Evolutionary conservation across 208 protist genomes (phyloP), one percentile per base, ranked within the genome.

Genomic region (Leishmania major): DNA sequence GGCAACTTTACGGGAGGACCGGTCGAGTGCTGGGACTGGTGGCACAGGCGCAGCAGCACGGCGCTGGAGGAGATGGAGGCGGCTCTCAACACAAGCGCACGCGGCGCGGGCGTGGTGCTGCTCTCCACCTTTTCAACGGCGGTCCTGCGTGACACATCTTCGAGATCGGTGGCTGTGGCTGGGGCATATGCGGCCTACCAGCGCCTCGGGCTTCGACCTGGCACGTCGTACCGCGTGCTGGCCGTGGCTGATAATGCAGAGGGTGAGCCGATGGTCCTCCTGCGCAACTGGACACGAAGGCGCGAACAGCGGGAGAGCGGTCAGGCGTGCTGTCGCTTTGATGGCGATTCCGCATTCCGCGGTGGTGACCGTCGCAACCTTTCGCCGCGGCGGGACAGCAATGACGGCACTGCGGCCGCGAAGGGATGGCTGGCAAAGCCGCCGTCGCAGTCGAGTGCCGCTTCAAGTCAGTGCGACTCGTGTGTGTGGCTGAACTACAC

Each of bases 1-100:
- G 84, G 84, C 1, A 75, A 84, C 69, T 78, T 97, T 4, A 95
- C 93, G 2, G 95, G 95, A 15, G 91, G 90, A 22, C 93, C 93
- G 2, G 84, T 90, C 45, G 91, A 96, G 85, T 75, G 70, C 62
- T 94, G 91, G 89, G 84, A 89, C 51, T 96, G 92, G 92, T 93
- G 91, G 89, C 86, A 75, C 31, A 49, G 40, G 0, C 43, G 75
- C 62, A 66, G 81, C 13, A 78, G 77, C 17, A 72, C 73, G n/a
- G 89, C 91, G 4, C 77, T 89, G 73, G 83, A 79, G 7, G 91
- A 93, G 80, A 92, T 93, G 59, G 88, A 93, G 47, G 88, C 88
- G 15, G 85, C 77, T 17, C 81, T 94, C 70, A 89, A 80, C 78
- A 90, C 89, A 13, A 92, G 40, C 49, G 84, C 79, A 35, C 88